Percentiles rank a stretch among this genome's conserved stretches.
Evolutionary conservation across 208 protist species (phyloP).

Genomic region (Acanthamoeba triangularis): DNA sequence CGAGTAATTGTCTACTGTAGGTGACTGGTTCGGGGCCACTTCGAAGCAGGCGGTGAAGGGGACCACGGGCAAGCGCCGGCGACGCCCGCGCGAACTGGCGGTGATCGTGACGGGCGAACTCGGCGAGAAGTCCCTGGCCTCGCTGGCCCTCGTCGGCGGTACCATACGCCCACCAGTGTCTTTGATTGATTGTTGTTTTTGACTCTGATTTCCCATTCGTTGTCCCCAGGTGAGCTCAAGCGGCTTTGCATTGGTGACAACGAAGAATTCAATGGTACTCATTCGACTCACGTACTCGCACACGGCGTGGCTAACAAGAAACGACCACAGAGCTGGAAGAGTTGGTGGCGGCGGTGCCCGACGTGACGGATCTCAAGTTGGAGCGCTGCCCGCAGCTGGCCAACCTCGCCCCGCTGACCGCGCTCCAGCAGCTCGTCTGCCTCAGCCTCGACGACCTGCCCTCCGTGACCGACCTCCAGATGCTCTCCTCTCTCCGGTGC

Average conservation of each 20-base stretch:
- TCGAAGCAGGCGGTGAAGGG: background rate
- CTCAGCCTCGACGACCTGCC: slow-evolving; percentile 21
- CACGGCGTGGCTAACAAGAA: background rate
- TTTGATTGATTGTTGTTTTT: background rate
- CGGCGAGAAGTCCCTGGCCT: background rate
- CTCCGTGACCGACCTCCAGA: background rate
- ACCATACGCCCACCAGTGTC: background rate
- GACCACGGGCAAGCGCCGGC: background rate
- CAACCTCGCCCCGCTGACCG: background rate
- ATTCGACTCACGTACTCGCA: background rate
- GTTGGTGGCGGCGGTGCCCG: background rate
- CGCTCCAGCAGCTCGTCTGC: background rate
- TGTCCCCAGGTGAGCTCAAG: background rate
- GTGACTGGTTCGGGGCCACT: background rate
- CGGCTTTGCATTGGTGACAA: background rate
- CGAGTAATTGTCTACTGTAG: background rate
- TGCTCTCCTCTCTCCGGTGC: background rate
- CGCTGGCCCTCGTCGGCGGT: background rate
- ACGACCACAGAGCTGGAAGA: background rate
- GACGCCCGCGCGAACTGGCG: background rate
- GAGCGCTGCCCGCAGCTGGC: background rate
- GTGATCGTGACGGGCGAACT: background rate
- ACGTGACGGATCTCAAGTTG: background rate
- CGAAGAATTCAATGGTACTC: background rate
- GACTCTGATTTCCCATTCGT: background rate